phyloP scores from a whole-genome alignment of 2,329 filamentous ascomycete species.

The Domatiomyces catenatus region DNA sequence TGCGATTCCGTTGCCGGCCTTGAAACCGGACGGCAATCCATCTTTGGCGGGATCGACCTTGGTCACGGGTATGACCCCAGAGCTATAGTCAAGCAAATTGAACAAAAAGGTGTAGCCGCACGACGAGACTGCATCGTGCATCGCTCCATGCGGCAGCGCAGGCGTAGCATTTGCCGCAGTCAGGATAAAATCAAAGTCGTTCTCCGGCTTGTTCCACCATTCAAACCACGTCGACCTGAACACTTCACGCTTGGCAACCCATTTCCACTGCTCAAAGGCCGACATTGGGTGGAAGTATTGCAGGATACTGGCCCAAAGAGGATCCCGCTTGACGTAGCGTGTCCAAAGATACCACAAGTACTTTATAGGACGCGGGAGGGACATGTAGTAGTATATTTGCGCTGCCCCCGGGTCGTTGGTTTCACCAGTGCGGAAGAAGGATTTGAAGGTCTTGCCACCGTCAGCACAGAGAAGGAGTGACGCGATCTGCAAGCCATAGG shows the following conservation, averaged over 20 bases:
- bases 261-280: conserved; percentile 65
- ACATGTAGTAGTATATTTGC: conserved; percentile 60
- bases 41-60: conserved; percentile 61
- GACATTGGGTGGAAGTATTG: conserved; percentile 58
- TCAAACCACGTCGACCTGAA: conserved; percentile 67
- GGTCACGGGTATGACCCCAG: conserved; percentile 69
- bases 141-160: conserved; percentile 70
- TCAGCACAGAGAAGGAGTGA: conserved; percentile 72
- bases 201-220: conserved; percentile 61
- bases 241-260: conserved; percentile 59
- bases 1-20: conserved; percentile 60
- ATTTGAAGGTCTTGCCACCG: conserved; percentile 64
- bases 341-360: conserved; percentile 82
- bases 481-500: conserved; percentile 60
- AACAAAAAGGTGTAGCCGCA: conserved; percentile 92
- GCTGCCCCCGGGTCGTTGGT: conserved; percentile 62
- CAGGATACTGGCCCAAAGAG: conserved; percentile 63
- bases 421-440: conserved; percentile 61
- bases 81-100: conserved; percentile 80
- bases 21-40: conserved; percentile 37
- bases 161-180: conserved; percentile 81
- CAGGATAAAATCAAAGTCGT: conserved; percentile 64
- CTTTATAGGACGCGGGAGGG: conserved; percentile 56
- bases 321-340: conserved; percentile 63
- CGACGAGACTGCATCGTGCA: conserved; percentile 69